Evolutionary conservation across 805 yeast species (phyloP), one percentile per base, ranked within the genome.

Genomic region (Jamesozyma spencerorum): DNA sequence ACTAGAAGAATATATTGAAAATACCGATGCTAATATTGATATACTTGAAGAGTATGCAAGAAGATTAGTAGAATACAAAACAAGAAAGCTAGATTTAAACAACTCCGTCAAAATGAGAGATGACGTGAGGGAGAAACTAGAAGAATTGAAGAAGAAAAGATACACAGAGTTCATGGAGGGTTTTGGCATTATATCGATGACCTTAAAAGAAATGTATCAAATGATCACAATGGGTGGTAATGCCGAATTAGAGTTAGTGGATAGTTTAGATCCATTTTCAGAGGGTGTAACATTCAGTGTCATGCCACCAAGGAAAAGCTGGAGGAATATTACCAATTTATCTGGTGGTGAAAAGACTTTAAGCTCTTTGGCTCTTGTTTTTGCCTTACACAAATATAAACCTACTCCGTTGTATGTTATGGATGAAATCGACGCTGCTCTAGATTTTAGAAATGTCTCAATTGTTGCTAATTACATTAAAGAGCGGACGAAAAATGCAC

Each of bases 181-280:
- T 0, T 92, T 94, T 65, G 75, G 79, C 48, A 71, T 78, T 17
- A 92, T 92, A 22, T 86, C 97, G 1, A 69, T 79, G 58, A 84
- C 95, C 5, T 71, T 92, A 48, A 92, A 90, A 59, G 96, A 86
- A 53, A 88, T 92, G 97, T 92, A 92, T 55, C 94, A 88, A 56
- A 85, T 92, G 94, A 92, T 92, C 45, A 92, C 98, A 1, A 87
- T 90, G 94, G 98, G 98, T 20, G 99, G 99, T 27, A 92, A 90
- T 66, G 99, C 99, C 0, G 98, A 92, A 60, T 70, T 92, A 28
- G 99, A 92, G 60, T 71, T 90, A 34, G 97, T 87, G 15, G 98
- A 92, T 57, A 82, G 94, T 45, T 72, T 90, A 57, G 97, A 92
- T 63, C 98, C 98, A n/a, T 92, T 92, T 55, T 79, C 95, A 1